Evolutionary conservation across 345 rosid genomes (phyloP), one percentile per base, ranked within the genome.

Genomic region (Ailanthus altissimus): DNA sequence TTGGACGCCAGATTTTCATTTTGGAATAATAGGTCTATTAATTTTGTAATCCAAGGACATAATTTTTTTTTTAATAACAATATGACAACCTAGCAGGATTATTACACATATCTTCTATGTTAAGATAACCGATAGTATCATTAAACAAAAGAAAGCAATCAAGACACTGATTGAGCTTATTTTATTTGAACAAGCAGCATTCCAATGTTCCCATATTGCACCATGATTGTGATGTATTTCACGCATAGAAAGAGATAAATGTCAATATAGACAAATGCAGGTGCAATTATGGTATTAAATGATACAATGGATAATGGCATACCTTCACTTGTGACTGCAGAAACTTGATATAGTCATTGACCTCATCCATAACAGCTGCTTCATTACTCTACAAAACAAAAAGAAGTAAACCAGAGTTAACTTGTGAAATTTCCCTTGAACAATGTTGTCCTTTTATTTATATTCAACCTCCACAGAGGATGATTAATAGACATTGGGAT

Each of bases 241-340:
- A 28, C 21, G 10, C 63, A 49, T 28, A 18, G 32, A 57, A 72
- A 64, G 51, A 50, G 46, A 73, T n/a, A 13, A 0, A 42, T 25
- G 56, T 14, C 54, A 8, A 42, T 36, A 49, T 54, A 38, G 68
- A 45, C 40, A 26, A 20, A 47, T 56, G 68, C 5, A 45, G 14
- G 58, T 32, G 49, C 45, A 45, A 20, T 43, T 12, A 8, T 18
- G 45, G 4, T 63, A 2, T 28, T 47, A 23, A n/a, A 16, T 13
- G 25, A 8, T 5, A 60, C 36, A 15, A 23, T 16, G 43, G 64
- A 20, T 21, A 54, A 72, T 28, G 49, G 8, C 50, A 71, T 80
- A 89, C 94, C 91, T 83, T 88, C 79, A 91, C 68, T 80, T 88
- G 90, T 67, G 84, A 73, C 75, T 91, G 92, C 79, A 91, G 82